phyloP scores from a whole-genome alignment of 768 basidiomycete species.

The Pilatotrama ljubarskyi region DNA sequence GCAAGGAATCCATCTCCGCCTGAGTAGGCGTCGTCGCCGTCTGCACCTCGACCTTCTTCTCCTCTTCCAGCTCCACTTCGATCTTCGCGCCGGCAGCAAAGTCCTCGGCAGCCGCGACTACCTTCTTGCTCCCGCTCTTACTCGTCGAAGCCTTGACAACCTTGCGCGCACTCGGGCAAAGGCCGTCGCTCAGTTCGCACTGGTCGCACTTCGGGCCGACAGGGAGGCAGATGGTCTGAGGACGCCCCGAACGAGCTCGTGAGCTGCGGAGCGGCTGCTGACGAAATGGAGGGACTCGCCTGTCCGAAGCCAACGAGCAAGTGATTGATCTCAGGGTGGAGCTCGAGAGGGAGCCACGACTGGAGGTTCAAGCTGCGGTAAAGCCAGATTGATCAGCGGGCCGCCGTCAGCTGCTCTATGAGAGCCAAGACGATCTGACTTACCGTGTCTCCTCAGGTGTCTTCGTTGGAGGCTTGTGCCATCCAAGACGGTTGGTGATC shows the following conservation, averaged over 20 bases:
- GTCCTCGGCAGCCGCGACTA: not conserved
- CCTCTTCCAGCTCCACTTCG: slow-evolving; percentile 40
- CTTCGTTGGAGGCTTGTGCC: slow-evolving; percentile 86
- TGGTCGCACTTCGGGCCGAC: slow-evolving; percentile 63
- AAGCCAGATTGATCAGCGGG: not conserved
- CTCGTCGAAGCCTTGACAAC: slow-evolving; percentile 20
- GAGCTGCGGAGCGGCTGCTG: not conserved
- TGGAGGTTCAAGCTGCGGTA: slow-evolving; percentile 65
- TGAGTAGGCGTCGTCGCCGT: not conserved
- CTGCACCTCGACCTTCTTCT: slow-evolving; percentile 1
- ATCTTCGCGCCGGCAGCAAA: slow-evolving; percentile 36
- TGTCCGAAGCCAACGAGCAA: slow-evolving; percentile 85
- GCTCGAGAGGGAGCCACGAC: slow-evolving; percentile 78
- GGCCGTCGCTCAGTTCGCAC: slow-evolving; percentile 57
- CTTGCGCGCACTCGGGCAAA: slow-evolving; percentile 68
- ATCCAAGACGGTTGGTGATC: slow-evolving; percentile 90
- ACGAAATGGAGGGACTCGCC: slow-evolving; percentile 39
- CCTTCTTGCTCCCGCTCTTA: slow-evolving; percentile 21
- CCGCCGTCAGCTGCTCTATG: not conserved
- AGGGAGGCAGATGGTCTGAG: slow-evolving; percentile 66
- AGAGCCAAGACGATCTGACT: not conserved
- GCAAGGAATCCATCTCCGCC: not conserved
- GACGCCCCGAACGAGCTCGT: not conserved
- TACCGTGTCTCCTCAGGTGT: slow-evolving; percentile 88
- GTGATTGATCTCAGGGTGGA: slow-evolving; percentile 76